A percentile compares a stretch with the other conserved stretches of the same genome.
Evolutionary conservation across 441 rosid genomes (phyloP).

Genomic region (Populus tomentosa): DNA sequence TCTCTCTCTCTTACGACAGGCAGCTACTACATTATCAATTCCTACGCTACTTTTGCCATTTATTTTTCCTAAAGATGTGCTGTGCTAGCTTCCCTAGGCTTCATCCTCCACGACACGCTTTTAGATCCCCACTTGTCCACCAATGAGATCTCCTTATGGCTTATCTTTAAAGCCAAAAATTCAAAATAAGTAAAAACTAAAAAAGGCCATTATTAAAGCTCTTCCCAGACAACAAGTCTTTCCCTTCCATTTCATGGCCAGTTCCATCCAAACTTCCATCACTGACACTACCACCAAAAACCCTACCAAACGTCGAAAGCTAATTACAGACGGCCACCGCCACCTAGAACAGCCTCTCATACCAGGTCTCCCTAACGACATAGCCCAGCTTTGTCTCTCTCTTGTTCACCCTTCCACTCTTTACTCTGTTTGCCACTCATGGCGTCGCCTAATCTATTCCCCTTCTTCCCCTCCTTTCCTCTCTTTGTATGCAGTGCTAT

Average conservation of each 20-base stretch:
- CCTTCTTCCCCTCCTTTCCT: constrained; percentile 49
- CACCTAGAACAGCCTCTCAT: constrained; percentile 25
- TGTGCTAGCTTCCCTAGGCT: too few relatives aligned
- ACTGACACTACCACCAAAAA: neutral
- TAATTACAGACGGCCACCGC: neutral
- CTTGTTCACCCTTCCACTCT: constrained; percentile 36
- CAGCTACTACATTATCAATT: neutral
- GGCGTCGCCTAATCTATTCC: constrained; percentile 54
- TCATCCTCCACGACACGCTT: neutral
- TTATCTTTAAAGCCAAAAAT: neutral
- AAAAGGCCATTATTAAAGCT: neutral
- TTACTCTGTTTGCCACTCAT: constrained; percentile 46
- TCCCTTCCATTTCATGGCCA: neutral
- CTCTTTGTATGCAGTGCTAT: constrained; percentile 43
- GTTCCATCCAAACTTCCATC: neutral
- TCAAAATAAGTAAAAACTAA: neutral
- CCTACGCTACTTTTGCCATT: neutral
- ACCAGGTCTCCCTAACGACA: constrained; percentile 50
- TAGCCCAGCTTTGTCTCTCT: constrained; percentile 45
- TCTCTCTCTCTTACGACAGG: too few relatives aligned
- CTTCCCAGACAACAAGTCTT: too few relatives aligned
- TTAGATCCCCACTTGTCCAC: neutral
- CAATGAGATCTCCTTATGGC: neutral
- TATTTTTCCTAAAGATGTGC: neutral
- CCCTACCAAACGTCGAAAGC: constrained; percentile 25